Evolutionary conservation across 805 yeast genomes (phyloP), one percentile per base, ranked within the genome.

Genomic region (Sugiyamaella americana): DNA sequence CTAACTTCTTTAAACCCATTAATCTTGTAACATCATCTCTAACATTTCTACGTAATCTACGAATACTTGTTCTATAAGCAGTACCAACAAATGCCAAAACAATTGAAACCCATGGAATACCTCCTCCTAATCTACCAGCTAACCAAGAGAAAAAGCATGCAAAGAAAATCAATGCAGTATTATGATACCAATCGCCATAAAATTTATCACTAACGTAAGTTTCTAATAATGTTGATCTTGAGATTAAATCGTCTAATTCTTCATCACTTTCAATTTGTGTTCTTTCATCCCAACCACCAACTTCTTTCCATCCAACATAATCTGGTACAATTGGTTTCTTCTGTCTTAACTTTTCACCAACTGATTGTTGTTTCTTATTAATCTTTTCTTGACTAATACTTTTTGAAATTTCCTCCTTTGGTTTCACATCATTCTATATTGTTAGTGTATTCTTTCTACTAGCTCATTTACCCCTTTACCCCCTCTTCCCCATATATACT

Each of bases 131-230:
- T 66, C 82, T 76, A 6, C 98, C 99, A 36, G 86, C 57, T 2
- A 82, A 55, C 81, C 91, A 89, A 3, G 95, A 85, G 13, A 84
- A 61, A 11, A 84, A 61, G 0, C 84, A 88, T 4, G 84, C 87
- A 19, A 75, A 62, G 24, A 84, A 70, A 48, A 87, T 68, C 32
- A 81, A 73, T 0, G 78, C 96, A n/a, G 82, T 81, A 44, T 83
- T 82, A 64, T 93, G 98, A 61, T 83, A 93, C 98, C 98, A 93
- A 61, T 93, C 98, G 44, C 98, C 98, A 58, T 84, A 86, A 13
- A 79, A 75, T 32, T 67, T 71, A 23, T 86, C 83, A 5, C 94
- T 94, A 45, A 93, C 67, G 58, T 82, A 76, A 49, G 77, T 73
- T 58, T 88, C 96, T 49, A 89, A 69, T 30, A 84, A 58, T 0